phyloP scores from a whole-genome alignment of 2,329 filamentous ascomycete species.

The Sclerotinia subarctica region DNA sequence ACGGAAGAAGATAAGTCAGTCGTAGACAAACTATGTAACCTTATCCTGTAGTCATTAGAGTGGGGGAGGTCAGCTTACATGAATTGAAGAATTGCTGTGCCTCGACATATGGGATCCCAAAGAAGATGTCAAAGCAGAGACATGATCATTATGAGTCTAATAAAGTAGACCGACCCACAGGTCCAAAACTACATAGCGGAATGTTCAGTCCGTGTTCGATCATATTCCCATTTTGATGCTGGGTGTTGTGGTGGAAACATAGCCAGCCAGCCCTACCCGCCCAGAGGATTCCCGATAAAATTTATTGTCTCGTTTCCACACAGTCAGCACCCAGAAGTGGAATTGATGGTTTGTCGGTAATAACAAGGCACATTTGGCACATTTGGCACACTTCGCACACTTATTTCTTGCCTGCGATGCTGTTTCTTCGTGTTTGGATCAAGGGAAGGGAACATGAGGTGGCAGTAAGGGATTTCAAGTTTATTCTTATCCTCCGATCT shows the following conservation, averaged over 20 bases:
- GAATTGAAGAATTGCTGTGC: background rate
- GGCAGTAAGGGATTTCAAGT: background rate
- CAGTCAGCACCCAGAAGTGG: background rate
- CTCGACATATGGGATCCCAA: background rate
- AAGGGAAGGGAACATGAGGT: background rate
- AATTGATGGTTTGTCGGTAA: background rate
- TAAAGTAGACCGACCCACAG: background rate
- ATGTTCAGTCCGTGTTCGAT: background rate
- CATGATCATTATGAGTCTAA: background rate
- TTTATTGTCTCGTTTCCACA: background rate
- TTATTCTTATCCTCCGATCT: background rate
- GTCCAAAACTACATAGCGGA: background rate
- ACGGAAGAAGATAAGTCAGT: background rate
- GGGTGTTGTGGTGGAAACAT: background rate
- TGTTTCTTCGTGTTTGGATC: background rate
- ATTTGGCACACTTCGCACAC: no score
- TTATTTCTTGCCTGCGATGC: background rate
- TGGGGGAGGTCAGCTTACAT: conserved; percentile 12
- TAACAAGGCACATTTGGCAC: no score
- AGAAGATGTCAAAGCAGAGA: background rate
- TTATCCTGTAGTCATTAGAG: background rate
- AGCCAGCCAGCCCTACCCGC: conserved; percentile 3
- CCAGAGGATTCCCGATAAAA: background rate
- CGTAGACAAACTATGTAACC: background rate
- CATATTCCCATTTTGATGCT: background rate